phyloP scores from a whole-genome alignment of 2,329 filamentous ascomycete genomes.

The Aspergillus melleus region DNA sequence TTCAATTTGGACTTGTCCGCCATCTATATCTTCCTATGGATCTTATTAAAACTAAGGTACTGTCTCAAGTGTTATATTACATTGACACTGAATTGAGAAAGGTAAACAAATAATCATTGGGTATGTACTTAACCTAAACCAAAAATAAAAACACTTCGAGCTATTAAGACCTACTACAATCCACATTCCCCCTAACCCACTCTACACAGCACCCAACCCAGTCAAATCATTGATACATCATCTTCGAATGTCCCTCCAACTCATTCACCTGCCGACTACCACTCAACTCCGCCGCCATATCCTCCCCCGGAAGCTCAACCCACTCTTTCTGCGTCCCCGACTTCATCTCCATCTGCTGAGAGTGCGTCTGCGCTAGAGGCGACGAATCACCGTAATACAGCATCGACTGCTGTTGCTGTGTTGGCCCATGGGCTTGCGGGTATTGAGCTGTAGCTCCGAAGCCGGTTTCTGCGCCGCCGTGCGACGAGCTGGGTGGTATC shows the following conservation, averaged over 20 bases:
- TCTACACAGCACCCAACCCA: neutral
- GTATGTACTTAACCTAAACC: neutral
- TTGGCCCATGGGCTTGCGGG: too few relatives aligned
- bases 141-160: neutral
- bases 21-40: too few relatives aligned
- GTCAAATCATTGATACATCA: neutral
- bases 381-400: neutral
- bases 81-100: too few relatives aligned
- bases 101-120: neutral
- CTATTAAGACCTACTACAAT: too few relatives aligned
- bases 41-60: too few relatives aligned
- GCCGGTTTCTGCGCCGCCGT: neutral
- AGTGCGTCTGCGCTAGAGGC: neutral
- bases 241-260: conserved; percentile 9
- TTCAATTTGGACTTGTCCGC: too few relatives aligned
- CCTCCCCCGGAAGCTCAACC: conserved; percentile 9
- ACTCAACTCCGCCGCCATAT: conserved; percentile 7
- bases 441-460: neutral
- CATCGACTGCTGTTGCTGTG: neutral
- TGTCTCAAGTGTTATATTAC: too few relatives aligned
- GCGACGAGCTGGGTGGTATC: neutral
- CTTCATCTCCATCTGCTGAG: neutral
- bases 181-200: neutral
- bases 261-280: conserved; percentile 12
- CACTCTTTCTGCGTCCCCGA: neutral